These are phyloP conservation scores for Wickerhamiella dianesei DNA, from an alignment of 805 yeast genomes.

Conservation along the genomic window DNA sequence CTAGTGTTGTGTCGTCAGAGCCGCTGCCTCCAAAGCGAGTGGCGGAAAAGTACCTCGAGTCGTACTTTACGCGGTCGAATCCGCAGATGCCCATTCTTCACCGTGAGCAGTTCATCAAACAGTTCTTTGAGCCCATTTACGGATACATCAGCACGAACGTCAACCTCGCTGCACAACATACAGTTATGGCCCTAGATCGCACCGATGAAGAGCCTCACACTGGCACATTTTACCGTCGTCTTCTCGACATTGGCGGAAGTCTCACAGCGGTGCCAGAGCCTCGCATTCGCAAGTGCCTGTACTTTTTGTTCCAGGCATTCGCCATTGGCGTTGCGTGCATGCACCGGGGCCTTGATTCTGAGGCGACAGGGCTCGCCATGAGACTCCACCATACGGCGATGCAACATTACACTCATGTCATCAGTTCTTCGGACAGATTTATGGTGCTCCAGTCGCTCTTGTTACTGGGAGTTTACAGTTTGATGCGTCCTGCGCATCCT, in stretches of 20 bases:
- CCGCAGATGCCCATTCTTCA: conserved; percentile 76
- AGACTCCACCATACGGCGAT: conserved; percentile 49
- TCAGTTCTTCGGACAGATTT: conserved; percentile 40
- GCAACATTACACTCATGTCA: conserved; percentile 31
- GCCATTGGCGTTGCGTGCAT: conserved; percentile 70
- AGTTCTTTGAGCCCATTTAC: conserved; percentile 65
- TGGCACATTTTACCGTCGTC: conserved; percentile 13
- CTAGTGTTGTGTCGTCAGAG: conserved; percentile 29
- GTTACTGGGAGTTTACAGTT: conserved; percentile 53
- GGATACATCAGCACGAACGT: conserved; percentile 46
- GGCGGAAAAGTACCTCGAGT: conserved; percentile 51
- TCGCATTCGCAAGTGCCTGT: conserved; percentile 28
- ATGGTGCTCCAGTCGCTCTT: conserved; percentile 64
- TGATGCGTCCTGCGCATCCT: conserved; percentile 81
- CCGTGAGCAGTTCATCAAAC: conserved; percentile 56
- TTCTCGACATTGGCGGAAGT: conserved; percentile 12
- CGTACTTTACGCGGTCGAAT: conserved; percentile 67
- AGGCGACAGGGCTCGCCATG: conserved; percentile 41
- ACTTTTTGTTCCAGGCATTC: conserved; percentile 60
- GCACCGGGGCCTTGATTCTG: conserved; percentile 42
- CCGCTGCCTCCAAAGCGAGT: conserved; percentile 51
- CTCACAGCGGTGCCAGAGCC: conserved; percentile 13
- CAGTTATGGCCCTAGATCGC: conserved; percentile 6
- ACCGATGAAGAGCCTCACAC: conserved; percentile 13
- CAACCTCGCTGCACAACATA: conserved; percentile 31